Evolutionary conservation across 768 basidiomycete species (phyloP).

Genomic region (Suillus fuscotomentosus): DNA sequence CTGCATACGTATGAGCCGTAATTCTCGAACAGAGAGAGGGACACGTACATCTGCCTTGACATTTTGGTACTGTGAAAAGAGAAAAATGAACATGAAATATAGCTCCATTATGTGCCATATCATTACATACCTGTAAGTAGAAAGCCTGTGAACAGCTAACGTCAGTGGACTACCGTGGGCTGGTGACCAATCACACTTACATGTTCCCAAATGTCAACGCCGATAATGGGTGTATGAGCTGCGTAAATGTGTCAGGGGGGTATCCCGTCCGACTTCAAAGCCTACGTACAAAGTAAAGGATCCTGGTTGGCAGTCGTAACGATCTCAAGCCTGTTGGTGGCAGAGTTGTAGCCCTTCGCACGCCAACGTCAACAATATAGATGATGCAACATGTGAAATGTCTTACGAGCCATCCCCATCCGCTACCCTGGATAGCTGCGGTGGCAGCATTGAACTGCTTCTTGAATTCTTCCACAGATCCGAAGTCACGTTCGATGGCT

Average conservation of each 20-base stretch:
- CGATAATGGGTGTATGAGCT: slow-evolving; percentile 90
- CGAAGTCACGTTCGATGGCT: slow-evolving; percentile 80
- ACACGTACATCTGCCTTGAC: slow-evolving; percentile 87
- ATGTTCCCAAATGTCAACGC: slow-evolving; percentile 98
- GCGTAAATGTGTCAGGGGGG: slow-evolving; percentile 11
- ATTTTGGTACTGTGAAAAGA: slow-evolving; percentile 70
- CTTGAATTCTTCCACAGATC: slow-evolving; percentile 85
- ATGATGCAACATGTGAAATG: background rate
- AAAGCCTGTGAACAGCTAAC: slow-evolving; percentile 50
- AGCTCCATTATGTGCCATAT: background rate
- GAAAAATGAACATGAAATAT: slow-evolving; percentile 14
- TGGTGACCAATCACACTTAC: slow-evolving; percentile 39
- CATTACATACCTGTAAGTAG: slow-evolving; percentile 41
- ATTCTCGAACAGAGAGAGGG: background rate
- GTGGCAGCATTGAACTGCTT: slow-evolving; percentile 83
- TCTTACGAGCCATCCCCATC: slow-evolving; percentile 96
- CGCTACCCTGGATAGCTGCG: slow-evolving; percentile 92
- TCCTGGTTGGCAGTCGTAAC: slow-evolving; percentile 97
- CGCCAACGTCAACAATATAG: background rate
- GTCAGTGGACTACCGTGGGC: slow-evolving; percentile 6
- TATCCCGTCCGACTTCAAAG: background rate
- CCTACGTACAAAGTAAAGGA: slow-evolving; percentile 64
- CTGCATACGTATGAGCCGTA: slow-evolving; percentile 36
- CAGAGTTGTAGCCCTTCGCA: slow-evolving; percentile 64
- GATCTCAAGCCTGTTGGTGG: slow-evolving; percentile 77